These are phyloP conservation scores for Fusarium goolgardi DNA, from an alignment of 2,329 filamentous ascomycete species.

Conservation along the genomic window DNA sequence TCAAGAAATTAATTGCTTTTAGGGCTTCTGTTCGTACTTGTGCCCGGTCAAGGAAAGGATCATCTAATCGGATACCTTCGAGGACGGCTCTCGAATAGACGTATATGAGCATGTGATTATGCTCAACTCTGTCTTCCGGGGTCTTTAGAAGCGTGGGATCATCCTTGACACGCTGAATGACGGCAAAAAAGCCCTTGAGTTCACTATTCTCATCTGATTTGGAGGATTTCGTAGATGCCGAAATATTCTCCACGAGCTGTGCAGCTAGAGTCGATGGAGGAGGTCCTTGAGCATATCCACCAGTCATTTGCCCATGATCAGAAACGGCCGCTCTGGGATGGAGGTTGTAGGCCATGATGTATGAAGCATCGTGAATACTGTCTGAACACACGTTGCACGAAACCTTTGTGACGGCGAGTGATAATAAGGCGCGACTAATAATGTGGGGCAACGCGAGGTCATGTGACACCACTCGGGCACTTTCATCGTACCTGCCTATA, in stretches of 20 bases:
- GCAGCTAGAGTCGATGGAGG: conserved; percentile 87
- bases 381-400: conserved; percentile 11
- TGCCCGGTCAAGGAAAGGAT: conserved; percentile 71
- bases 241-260: conserved; percentile 85
- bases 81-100: conserved; percentile 85
- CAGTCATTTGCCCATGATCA: conserved; percentile 35
- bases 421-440: conserved; percentile 35
- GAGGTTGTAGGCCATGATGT: conserved; percentile 48
- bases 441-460: conserved; percentile 39
- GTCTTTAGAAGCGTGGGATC: conserved; percentile 67
- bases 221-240: conserved; percentile 70
- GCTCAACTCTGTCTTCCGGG: conserved; percentile 73
- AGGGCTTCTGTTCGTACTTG: conserved; percentile 69
- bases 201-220: conserved; percentile 76
- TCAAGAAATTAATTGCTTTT: conserved; percentile 82
- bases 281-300: conserved; percentile 46
- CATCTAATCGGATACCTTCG: conserved; percentile 73
- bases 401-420: background rate
- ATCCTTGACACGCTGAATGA: conserved; percentile 67
- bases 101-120: conserved; percentile 88
- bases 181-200: conserved; percentile 75
- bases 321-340: conserved; percentile 34
- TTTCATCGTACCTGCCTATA: background rate
- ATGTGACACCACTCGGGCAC: conserved; percentile 26
- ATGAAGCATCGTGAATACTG: conserved; percentile 42